A percentile compares a stretch with the other conserved stretches of the same genome.
Conservation (phyloP, 2,329 filamentous ascomycete genomes). For the Xylariaceae sp. region DNA sequence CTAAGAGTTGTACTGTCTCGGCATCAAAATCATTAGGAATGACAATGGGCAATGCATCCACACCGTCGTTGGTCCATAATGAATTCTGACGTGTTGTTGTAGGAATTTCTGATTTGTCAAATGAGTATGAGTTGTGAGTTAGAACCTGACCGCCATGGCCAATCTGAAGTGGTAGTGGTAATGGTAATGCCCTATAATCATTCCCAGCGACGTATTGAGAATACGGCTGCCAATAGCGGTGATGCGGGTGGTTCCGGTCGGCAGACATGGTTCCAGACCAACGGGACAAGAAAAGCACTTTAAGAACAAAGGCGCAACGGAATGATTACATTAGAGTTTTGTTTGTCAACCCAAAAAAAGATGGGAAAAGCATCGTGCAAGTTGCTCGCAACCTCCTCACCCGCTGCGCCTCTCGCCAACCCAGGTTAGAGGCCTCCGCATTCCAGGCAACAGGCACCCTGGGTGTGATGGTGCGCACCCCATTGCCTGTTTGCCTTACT, state of each 20-base stretch:
- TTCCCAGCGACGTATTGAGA: too few species aligned
- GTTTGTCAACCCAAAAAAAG: background rate
- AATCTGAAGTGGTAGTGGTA: background rate
- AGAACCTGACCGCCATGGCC: too few species aligned
- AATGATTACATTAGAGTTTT: background rate
- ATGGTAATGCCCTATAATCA: background rate
- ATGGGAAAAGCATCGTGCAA: too few species aligned
- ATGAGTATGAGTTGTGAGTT: too few species aligned
- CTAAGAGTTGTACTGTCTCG: slow-evolving; percentile 12
- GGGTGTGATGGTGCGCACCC: too few species aligned
- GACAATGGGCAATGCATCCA: slow-evolving; percentile 6
- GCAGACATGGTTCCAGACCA: slow-evolving; percentile 3
- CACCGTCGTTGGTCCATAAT: slow-evolving; percentile 12
- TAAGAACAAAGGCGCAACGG: background rate
- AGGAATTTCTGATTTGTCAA: too few species aligned
- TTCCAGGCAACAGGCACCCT: slow-evolving; percentile 10
- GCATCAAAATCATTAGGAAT: slow-evolving; percentile 2
- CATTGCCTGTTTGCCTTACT: too few species aligned
- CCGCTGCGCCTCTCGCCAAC: background rate
- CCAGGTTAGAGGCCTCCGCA: slow-evolving; percentile 9
- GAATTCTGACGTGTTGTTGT: too few species aligned
- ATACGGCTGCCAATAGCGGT: background rate
- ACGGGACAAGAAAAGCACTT: background rate
- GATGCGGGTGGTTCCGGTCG: background rate
- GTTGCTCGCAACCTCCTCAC: too few species aligned